Conservation (phyloP, 345 rosid species). For the Arabidopsis thaliana region DNA sequence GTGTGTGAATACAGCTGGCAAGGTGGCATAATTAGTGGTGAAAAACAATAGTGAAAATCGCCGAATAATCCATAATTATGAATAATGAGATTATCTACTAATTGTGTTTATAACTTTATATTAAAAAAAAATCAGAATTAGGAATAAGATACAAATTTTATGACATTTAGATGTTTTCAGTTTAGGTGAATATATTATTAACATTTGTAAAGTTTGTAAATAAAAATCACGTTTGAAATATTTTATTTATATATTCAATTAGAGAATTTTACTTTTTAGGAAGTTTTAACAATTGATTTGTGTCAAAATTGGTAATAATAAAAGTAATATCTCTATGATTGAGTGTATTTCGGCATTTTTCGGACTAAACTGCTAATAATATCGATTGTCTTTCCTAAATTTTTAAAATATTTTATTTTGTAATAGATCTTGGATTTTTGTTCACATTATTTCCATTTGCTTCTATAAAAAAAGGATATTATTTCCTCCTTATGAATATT, state of each 20-base stretch:
- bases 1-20: slow-evolving; percentile 34
- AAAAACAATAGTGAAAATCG: background rate
- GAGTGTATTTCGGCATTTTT: slow-evolving; percentile 13
- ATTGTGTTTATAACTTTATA: background rate
- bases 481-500: slow-evolving; percentile 1
- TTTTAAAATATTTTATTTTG: background rate
- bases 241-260: too few relatives aligned
- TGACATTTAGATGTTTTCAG: background rate
- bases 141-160: background rate
- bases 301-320: background rate
- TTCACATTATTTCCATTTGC: slow-evolving; percentile 41
- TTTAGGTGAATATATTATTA: background rate
- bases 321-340: background rate
- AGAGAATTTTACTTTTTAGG: background rate
- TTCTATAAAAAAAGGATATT: slow-evolving; percentile 21
- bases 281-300: slow-evolving; percentile 5
- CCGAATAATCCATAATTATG: background rate
- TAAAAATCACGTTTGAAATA: too few relatives aligned
- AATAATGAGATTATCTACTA: slow-evolving; percentile 28
- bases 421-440: slow-evolving; percentile 43
- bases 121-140: background rate
- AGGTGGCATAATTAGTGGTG: slow-evolving; percentile 13
- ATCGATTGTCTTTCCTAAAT: slow-evolving; percentile 30
- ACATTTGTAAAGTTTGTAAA: background rate
- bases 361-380: slow-evolving; percentile 27